Evolutionary conservation across 2,329 filamentous ascomycete species (phyloP), one percentile per base, ranked within the genome.

Genomic region (Exophiala viscosa): DNA sequence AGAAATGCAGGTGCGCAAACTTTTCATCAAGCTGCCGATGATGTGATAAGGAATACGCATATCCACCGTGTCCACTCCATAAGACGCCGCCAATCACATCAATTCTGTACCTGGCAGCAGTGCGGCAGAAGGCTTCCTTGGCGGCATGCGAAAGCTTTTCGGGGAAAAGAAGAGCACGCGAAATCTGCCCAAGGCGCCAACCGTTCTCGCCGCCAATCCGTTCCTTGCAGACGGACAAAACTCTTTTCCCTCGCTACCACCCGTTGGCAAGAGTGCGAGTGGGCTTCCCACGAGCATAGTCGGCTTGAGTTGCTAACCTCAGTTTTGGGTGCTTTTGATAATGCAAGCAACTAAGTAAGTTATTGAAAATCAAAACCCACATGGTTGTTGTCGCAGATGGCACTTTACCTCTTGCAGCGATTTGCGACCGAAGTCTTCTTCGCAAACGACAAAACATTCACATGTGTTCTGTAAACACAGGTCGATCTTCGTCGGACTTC

Each of bases 21-120:
- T 38, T 40, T 39, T 43, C 44, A 48, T 55, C 46, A 46, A 43
- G 36, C 41, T 54, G 44, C 41, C 47, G 48, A 32, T 31, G 41
- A 31, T 51, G 52, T 54, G 50, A 54, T 52, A 50, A 51, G 50
- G 47, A 57, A 35, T 54, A 54, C 50, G 46, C 55, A 43, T 32
- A 20, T 39, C 40, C 7, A 20, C 31, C 13, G 18, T 31, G 38
- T 51, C 55, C 55, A 57, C 51, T 54, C 32, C 40, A 54, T 54
- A 54, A 57, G 15, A 10, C 32, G 20, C 51, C 44, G 31, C 55
- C 55, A 57, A 48, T 57, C 14, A 43, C 20, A 50, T 31, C 10
- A 17, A 17, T 11, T 17, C 5, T 18, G 50, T 57, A 34, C 43
- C 44, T 54, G 33, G 43, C 47, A 47, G 45, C 33, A 33, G 15